Conservation (phyloP, 495 filamentous ascomycete genomes). For the Penicillium robsamsonii region DNA sequence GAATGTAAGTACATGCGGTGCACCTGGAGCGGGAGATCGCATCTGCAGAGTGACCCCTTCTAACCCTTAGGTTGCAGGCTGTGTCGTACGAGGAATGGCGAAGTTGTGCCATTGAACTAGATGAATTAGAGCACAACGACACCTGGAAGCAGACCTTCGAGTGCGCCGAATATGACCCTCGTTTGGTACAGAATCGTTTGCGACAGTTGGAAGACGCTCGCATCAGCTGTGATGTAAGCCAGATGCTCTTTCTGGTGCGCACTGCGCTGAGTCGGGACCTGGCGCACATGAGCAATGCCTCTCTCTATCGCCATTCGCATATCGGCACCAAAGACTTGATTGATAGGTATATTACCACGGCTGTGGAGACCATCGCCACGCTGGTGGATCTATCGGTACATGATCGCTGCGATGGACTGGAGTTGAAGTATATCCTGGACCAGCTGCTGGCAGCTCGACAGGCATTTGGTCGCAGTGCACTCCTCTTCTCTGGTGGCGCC, state of each 20-base stretch:
- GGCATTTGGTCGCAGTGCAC: slow-evolving; percentile 83
- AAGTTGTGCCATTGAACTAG: slow-evolving; percentile 70
- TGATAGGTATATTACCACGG: slow-evolving; percentile 80
- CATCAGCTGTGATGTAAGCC: slow-evolving; percentile 65
- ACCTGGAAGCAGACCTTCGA: slow-evolving; percentile 73
- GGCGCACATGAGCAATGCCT: slow-evolving; percentile 80
- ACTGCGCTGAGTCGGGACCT: slow-evolving; percentile 78
- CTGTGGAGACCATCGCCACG: slow-evolving; percentile 65
- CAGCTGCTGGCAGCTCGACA: slow-evolving; percentile 75
- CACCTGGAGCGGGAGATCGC: slow-evolving; percentile 8
- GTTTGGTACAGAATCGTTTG: slow-evolving; percentile 65
- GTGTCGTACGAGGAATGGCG: slow-evolving; percentile 60
- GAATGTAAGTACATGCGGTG: slow-evolving; percentile 44
- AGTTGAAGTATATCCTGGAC: slow-evolving; percentile 67
- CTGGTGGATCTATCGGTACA: slow-evolving; percentile 64
- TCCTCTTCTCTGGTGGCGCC: slow-evolving; percentile 84
- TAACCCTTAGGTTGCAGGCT: slow-evolving; percentile 45
- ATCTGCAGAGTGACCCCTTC: slow-evolving; percentile 17
- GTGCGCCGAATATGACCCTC: slow-evolving; percentile 66
- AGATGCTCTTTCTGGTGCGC: slow-evolving; percentile 78
- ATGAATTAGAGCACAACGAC: slow-evolving; percentile 76
- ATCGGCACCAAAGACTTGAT: slow-evolving; percentile 84
- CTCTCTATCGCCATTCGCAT: slow-evolving; percentile 80
- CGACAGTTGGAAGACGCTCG: slow-evolving; percentile 74
- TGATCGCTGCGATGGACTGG: slow-evolving; percentile 51